phyloP scores from a whole-genome alignment of 2,329 filamentous ascomycete genomes.

The Talaromyces sp. region DNA sequence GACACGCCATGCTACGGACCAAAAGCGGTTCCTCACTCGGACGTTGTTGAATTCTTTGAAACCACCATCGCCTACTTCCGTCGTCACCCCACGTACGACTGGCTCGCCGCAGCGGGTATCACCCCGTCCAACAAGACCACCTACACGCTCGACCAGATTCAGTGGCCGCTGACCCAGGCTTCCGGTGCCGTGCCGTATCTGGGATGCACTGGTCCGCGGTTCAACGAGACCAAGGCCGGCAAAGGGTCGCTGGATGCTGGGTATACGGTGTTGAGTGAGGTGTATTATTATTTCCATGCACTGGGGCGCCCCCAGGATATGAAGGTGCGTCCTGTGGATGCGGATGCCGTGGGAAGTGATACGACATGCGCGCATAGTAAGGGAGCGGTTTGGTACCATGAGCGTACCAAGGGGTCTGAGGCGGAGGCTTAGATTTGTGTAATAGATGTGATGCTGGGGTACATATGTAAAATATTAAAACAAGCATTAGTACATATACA shows the following conservation, averaged over 20 bases:
- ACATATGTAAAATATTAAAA: not conserved
- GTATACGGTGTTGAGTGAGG: slow-evolving; percentile 55
- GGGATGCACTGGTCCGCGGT: slow-evolving; percentile 57
- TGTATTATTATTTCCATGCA: slow-evolving; percentile 64
- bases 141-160: slow-evolving; percentile 53
- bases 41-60: slow-evolving; percentile 61
- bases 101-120: slow-evolving; percentile 55
- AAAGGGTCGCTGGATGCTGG: slow-evolving; percentile 53
- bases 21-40: slow-evolving; percentile 51
- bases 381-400: slow-evolving; percentile 11
- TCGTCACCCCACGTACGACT: slow-evolving; percentile 56
- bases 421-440: not conserved
- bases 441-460: not conserved
- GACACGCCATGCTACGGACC: slow-evolving; percentile 62
- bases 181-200: slow-evolving; percentile 57
- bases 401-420: slow-evolving; percentile 3
- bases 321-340: slow-evolving; percentile 37
- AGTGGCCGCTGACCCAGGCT: slow-evolving; percentile 45
- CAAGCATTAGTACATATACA: not conserved
- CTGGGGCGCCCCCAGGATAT: slow-evolving; percentile 54
- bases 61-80: slow-evolving; percentile 57
- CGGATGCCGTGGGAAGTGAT: slow-evolving; percentile 13
- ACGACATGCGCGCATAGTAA: slow-evolving; percentile 20
- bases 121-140: slow-evolving; percentile 55
- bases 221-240: slow-evolving; percentile 57